Percentiles rank a stretch among this genome's conserved stretches.
These are phyloP conservation scores for Clarireedia homoeocarpa DNA, from an alignment of 2,329 filamentous ascomycete genomes.

Conservation along the genomic window DNA sequence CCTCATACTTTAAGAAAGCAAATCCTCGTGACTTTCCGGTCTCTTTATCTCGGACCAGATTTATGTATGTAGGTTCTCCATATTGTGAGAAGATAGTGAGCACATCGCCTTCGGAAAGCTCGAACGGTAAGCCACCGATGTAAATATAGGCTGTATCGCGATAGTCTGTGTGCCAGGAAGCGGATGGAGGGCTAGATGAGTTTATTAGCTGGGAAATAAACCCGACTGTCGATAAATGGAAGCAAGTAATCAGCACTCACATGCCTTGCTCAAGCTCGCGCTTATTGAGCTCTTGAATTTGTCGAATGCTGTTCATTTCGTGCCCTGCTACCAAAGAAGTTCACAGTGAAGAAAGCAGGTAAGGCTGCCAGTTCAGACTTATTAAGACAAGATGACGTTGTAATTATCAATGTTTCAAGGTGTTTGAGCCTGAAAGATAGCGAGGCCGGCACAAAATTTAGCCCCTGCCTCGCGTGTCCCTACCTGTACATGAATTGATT, in stretches of 20 bases:
- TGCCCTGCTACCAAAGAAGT: neutral
- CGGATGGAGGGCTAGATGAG: slow-evolving; percentile 60
- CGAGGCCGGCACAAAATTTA: slow-evolving; percentile 6
- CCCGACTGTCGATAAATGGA: too few relatives aligned
- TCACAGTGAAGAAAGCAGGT: neutral
- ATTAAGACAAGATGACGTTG: neutral
- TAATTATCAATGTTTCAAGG: neutral
- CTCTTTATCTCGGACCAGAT: slow-evolving; percentile 89
- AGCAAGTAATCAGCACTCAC: slow-evolving; percentile 38
- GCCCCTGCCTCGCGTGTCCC: slow-evolving; percentile 10
- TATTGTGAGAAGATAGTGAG: slow-evolving; percentile 96
- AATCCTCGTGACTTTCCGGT: slow-evolving; percentile 93
- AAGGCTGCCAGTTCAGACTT: neutral
- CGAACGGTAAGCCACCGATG: slow-evolving; percentile 87
- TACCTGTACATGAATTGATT: slow-evolving; percentile 5
- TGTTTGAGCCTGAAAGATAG: neutral
- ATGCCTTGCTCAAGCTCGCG: slow-evolving; percentile 85
- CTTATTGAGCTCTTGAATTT: slow-evolving; percentile 89
- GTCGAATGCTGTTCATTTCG: slow-evolving; percentile 85
- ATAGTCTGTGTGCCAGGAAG: slow-evolving; percentile 96
- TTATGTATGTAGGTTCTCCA: slow-evolving; percentile 88
- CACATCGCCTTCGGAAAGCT: slow-evolving; percentile 90
- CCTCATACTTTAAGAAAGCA: slow-evolving; percentile 95
- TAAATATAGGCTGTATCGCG: slow-evolving; percentile 95
- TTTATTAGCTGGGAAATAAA: neutral